These are phyloP conservation scores for Tetrahymena borealis DNA, from an alignment of 73 alveolate genomes.

Conservation along the genomic window DNA sequence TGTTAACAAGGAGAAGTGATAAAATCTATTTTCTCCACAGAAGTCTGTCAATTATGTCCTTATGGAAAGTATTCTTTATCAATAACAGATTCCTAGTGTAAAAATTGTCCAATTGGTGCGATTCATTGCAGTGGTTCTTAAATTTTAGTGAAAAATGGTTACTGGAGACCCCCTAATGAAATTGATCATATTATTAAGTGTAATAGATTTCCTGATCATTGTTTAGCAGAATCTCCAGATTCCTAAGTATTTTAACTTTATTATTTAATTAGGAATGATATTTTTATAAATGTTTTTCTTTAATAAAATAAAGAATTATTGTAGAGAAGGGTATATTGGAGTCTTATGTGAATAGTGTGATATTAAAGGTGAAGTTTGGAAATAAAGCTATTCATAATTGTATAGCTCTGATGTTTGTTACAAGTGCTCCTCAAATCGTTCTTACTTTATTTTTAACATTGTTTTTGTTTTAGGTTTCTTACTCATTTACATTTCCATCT, in stretches of 20 bases:
- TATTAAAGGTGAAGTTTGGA: background rate
- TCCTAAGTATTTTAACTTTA: background rate
- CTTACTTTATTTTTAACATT: too few species aligned
- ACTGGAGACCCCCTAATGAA: background rate
- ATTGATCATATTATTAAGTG: background rate
- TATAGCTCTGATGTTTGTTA: background rate
- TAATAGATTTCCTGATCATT: background rate
- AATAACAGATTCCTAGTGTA: background rate
- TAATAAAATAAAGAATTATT: background rate
- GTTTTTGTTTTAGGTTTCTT: too few species aligned
- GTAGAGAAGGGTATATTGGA: background rate
- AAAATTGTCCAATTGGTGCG: background rate
- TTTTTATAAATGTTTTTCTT: background rate
- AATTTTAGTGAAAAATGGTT: background rate
- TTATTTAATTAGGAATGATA: background rate
- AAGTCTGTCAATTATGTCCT: background rate
- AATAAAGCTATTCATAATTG: background rate
- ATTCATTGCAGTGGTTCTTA: background rate
- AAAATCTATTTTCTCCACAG: background rate
- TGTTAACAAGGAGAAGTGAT: background rate
- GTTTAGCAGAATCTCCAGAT: background rate
- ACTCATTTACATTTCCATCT: too few species aligned
- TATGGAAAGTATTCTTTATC: background rate
- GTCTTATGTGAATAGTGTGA: background rate
- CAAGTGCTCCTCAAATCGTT: too few species aligned